phyloP scores from a whole-genome alignment of 441 rosid genomes.

The Bruguiera hainesii region DNA sequence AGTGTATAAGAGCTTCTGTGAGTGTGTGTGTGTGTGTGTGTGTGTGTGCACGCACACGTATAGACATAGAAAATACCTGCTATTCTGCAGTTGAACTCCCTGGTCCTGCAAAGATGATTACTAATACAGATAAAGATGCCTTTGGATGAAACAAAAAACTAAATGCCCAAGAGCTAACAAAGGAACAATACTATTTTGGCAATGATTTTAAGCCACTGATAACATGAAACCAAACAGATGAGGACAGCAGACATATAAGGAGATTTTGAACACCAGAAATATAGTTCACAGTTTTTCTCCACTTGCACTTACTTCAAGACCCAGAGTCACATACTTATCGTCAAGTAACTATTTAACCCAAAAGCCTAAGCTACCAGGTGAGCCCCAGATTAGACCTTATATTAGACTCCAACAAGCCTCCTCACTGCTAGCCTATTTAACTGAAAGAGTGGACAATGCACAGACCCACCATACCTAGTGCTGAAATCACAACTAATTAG shows the following conservation, averaged over 20 bases:
- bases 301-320: not conserved
- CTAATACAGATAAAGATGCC: slow-evolving; percentile 22
- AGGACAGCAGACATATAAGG: not conserved
- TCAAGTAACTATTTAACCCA: too few relatives aligned
- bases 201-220: too few relatives aligned
- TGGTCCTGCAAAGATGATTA: slow-evolving; percentile 62
- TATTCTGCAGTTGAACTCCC: slow-evolving; percentile 51
- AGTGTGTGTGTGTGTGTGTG: slow-evolving; percentile 11
- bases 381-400: too few relatives aligned
- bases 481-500: too few relatives aligned
- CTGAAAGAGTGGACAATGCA: too few relatives aligned
- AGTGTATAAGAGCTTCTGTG: slow-evolving; percentile 14
- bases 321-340: not conserved
- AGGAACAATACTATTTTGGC: not conserved
- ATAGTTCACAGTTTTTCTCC: slow-evolving; percentile 3
- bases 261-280: slow-evolving; percentile 8
- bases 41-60: slow-evolving; percentile 7
- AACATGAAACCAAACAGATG: not conserved
- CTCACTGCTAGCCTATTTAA: too few relatives aligned
- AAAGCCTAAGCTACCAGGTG: too few relatives aligned
- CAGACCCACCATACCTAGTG: too few relatives aligned
- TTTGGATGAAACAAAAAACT: slow-evolving; percentile 17
- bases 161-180: slow-evolving; percentile 7
- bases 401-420: too few relatives aligned
- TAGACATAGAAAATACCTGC: slow-evolving; percentile 49